Conservation (phyloP, 2,329 filamentous ascomycete species). For the Coniella lustricola region DNA sequence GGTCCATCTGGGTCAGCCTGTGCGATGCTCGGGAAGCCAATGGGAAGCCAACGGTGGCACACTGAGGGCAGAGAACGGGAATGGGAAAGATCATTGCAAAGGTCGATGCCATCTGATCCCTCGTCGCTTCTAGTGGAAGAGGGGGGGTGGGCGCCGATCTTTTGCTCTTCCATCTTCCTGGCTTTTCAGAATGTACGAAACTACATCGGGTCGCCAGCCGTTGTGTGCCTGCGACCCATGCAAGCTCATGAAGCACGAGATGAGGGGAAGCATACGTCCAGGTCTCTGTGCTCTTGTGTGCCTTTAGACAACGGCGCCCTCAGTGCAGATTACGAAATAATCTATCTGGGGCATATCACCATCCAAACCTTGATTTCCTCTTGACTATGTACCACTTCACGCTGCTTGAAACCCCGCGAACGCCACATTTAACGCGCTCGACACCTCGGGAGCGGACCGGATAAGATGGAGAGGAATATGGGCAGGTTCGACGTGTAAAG, state of each 20-base stretch:
- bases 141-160: conserved; percentile 1
- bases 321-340: too few relatives aligned
- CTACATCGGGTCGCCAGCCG: not conserved
- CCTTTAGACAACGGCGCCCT: too few relatives aligned
- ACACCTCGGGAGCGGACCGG: not conserved
- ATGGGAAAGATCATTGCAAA: not conserved
- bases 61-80: not conserved
- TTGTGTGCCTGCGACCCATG: conserved; percentile 6
- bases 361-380: too few relatives aligned
- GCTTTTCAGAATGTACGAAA: not conserved
- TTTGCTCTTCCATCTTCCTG: conserved; percentile 1
- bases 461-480: too few relatives aligned
- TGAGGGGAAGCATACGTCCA: conserved; percentile 13
- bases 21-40: conserved; percentile 5
- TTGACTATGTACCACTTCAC: too few relatives aligned
- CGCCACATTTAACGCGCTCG: too few relatives aligned
- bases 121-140: not conserved
- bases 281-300: conserved; percentile 3
- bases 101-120: not conserved
- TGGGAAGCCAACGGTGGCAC: conserved; percentile 8
- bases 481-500: too few relatives aligned
- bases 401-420: too few relatives aligned
- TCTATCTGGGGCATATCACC: too few relatives aligned
- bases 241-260: conserved; percentile 12
- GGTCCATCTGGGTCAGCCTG: conserved; percentile 6